Evolutionary conservation across 345 rosid species (phyloP).

Genomic region (Dipteronia dyeriana): DNA sequence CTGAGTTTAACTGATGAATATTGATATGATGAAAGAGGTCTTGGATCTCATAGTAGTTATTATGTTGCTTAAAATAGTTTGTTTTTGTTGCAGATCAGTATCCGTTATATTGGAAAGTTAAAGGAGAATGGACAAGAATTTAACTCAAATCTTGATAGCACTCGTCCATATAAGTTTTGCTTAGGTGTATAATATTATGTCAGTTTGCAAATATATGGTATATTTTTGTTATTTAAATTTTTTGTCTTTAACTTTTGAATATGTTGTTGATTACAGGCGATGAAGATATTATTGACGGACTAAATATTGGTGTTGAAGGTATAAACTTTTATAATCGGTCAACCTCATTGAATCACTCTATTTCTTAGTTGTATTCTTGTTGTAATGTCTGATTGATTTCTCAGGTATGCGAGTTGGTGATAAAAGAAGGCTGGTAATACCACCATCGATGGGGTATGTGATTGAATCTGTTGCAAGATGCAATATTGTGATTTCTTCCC

Average conservation of each 20-base stretch:
- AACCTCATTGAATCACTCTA: neutral
- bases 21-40: neutral
- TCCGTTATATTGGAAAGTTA: constrained; percentile 48
- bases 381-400: neutral
- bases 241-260: neutral
- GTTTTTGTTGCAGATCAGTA: constrained; percentile 43
- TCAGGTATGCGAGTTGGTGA: constrained; percentile 88
- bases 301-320: constrained; percentile 66
- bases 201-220: neutral
- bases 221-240: neutral
- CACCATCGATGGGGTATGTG: constrained; percentile 80
- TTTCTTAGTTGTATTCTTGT: neutral
- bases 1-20: too few relatives aligned
- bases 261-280: constrained; percentile 36
- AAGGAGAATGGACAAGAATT: constrained; percentile 50
- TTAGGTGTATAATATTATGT: constrained; percentile 49
- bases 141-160: constrained; percentile 43
- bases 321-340: constrained; percentile 13
- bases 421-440: constrained; percentile 73
- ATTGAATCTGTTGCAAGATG: neutral
- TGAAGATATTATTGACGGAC: constrained; percentile 41
- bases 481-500: neutral
- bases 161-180: constrained; percentile 40
- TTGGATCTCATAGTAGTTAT: neutral
- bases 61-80: neutral